Percentiles rank a stretch among this genome's conserved stretches.
Conservation (phyloP, 139 green algal species). For the Tetraselmis chui region DNA sequence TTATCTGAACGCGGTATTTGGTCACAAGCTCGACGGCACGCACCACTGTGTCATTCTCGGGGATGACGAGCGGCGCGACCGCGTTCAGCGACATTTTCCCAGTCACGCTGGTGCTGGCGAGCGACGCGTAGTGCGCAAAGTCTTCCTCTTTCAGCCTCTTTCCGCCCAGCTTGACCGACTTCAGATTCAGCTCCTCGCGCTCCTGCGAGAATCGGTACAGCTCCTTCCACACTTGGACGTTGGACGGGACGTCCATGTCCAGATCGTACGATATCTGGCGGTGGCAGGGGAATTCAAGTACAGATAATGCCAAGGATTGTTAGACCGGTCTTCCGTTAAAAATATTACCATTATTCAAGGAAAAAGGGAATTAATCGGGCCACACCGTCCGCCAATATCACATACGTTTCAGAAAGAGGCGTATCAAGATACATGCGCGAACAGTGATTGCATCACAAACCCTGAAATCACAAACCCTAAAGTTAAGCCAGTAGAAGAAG, state of each 20-base stretch:
- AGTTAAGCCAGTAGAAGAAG: too few species aligned
- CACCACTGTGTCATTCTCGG: not conserved
- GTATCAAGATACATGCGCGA: too few species aligned
- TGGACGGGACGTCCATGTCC: not conserved
- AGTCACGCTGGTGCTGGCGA: not conserved
- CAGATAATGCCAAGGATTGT: too few species aligned
- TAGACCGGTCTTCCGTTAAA: too few species aligned
- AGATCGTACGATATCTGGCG: not conserved
- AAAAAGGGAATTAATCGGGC: too few species aligned
- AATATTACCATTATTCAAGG: too few species aligned
- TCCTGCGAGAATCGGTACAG: not conserved
- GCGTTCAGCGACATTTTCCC: not conserved
- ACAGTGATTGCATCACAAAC: too few species aligned
- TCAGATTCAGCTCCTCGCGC: not conserved
- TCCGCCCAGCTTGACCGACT: not conserved
- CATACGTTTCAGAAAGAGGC: too few species aligned
- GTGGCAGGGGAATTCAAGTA: not conserved
- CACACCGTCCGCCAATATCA: too few species aligned
- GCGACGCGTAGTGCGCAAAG: not conserved
- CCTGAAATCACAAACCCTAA: too few species aligned
- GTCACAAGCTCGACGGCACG: too few species aligned
- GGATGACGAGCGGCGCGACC: not conserved
- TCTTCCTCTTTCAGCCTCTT: not conserved
- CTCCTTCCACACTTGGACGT: not conserved
- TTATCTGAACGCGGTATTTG: too few species aligned